Conservation (phyloP, 805 yeast species). For the Schizosaccharomyces osmophilus region DNA sequence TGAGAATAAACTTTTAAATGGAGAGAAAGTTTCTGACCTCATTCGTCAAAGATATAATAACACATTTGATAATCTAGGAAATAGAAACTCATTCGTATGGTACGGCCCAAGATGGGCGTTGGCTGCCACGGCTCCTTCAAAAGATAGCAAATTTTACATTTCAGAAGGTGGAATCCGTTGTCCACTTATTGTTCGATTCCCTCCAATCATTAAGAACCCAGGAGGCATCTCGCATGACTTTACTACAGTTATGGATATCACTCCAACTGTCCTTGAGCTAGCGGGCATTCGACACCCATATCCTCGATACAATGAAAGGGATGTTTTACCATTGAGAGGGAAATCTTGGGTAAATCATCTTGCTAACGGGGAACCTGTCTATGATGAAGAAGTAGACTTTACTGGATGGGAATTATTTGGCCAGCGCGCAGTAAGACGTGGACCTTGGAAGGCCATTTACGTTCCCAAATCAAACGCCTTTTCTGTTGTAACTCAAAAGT, state of each 20-base stretch:
- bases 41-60: conserved; percentile 17
- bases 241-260: conserved; percentile 25
- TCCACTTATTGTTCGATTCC: conserved; percentile 25
- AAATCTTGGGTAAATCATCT: not conserved
- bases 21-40: conserved; percentile 2
- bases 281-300: conserved; percentile 24
- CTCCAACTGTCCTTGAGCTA: conserved; percentile 30
- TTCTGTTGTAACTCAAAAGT: no score
- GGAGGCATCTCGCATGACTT: conserved; percentile 15
- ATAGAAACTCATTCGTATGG: conserved; percentile 23
- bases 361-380: not conserved
- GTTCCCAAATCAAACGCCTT: not conserved
- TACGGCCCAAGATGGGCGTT: conserved; percentile 38
- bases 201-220: conserved; percentile 14
- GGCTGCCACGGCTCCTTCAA: conserved; percentile 33
- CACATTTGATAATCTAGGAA: conserved; percentile 24
- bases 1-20: conserved; percentile 28
- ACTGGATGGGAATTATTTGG: not conserved
- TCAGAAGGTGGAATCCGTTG: conserved; percentile 37
- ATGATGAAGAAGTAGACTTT: not conserved
- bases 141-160: conserved; percentile 32
- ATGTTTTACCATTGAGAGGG: conserved; percentile 1
- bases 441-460: not conserved
- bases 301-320: conserved; percentile 18
- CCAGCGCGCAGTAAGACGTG: not conserved